These are phyloP conservation scores for Dactylonectria estremocensis DNA, from an alignment of 2,329 filamentous ascomycete genomes.

Conservation along the genomic window DNA sequence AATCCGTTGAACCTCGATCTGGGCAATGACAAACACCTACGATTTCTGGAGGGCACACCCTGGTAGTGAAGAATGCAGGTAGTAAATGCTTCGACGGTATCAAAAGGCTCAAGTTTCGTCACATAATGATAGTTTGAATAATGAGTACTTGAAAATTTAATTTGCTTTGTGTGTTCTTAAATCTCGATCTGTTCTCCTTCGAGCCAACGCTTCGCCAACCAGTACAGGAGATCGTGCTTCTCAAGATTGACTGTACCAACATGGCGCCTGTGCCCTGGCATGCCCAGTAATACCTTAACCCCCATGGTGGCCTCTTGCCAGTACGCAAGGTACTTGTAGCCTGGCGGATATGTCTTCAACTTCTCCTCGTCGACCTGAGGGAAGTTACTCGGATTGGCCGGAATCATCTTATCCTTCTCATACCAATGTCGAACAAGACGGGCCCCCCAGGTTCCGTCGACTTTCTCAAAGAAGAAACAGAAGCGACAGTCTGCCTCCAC, in stretches of 20 bases:
- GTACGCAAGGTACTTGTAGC: conserved; percentile 62
- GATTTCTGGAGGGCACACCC: too few species aligned
- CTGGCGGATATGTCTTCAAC: conserved; percentile 57
- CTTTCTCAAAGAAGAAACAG: conserved; percentile 62
- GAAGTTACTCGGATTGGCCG: conserved; percentile 59
- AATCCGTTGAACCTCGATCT: too few species aligned
- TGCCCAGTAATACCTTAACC: conserved; percentile 58
- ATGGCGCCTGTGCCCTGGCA: conserved; percentile 60
- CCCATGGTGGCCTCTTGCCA: conserved; percentile 64
- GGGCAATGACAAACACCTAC: too few species aligned
- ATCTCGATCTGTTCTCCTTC: conserved; percentile 56
- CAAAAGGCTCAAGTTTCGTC: too few species aligned
- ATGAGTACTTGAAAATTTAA: too few species aligned
- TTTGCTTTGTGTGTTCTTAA: conserved; percentile 19
- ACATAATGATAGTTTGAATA: too few species aligned
- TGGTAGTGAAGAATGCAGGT: too few species aligned
- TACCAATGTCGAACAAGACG: conserved; percentile 64
- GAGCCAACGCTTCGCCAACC: conserved; percentile 60
- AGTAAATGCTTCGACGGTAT: too few species aligned
- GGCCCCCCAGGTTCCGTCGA: conserved; percentile 58
- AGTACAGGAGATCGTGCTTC: conserved; percentile 63
- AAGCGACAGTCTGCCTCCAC: conserved; percentile 64
- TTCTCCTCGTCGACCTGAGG: conserved; percentile 58
- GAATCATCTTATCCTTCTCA: conserved; percentile 67
- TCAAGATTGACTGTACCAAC: conserved; percentile 46